Evolutionary conservation across 257 asterid genomes (phyloP).

Genomic region (Solanum lignicaule): DNA sequence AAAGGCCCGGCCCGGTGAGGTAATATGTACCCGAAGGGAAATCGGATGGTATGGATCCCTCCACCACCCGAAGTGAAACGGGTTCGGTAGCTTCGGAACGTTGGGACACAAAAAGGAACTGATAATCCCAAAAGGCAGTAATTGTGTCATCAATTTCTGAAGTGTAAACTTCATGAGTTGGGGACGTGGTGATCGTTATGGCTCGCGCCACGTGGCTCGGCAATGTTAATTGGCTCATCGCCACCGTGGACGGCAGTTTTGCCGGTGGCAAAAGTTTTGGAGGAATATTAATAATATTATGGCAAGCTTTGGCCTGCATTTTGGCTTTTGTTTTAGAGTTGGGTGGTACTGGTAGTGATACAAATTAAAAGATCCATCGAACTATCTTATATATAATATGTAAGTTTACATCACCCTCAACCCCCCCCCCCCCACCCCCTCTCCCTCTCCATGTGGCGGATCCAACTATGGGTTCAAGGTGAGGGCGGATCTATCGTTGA

Average conservation of each 20-base stretch:
- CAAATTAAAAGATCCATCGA: not conserved
- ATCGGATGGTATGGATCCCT: slow-evolving; percentile 68
- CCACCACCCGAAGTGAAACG: slow-evolving; percentile 56
- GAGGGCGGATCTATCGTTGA: not conserved
- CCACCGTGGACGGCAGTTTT: slow-evolving; percentile 26
- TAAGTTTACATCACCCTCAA: not conserved
- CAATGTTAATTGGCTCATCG: slow-evolving; percentile 20
- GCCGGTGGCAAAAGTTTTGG: slow-evolving; percentile 31
- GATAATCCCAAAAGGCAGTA: slow-evolving; percentile 86
- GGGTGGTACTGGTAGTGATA: not conserved
- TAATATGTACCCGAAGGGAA: slow-evolving; percentile 82
- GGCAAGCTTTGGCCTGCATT: slow-evolving; percentile 70
- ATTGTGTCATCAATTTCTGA: slow-evolving; percentile 40
- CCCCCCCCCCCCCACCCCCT: not conserved
- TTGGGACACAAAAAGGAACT: slow-evolving; percentile 77
- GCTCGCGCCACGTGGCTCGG: slow-evolving; percentile 42
- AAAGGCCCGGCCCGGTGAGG: slow-evolving; percentile 87
- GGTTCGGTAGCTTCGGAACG: slow-evolving; percentile 70
- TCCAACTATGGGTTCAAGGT: not conserved
- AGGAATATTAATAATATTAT: slow-evolving; percentile 30
- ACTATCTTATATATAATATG: not conserved
- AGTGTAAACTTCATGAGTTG: slow-evolving; percentile 13
- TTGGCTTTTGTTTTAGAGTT: slow-evolving; percentile 2
- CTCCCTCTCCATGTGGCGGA: not conserved
- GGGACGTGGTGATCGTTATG: slow-evolving; percentile 50